Evolutionary conservation across 2,329 filamentous ascomycete genomes (phyloP), one percentile per base, ranked within the genome.

Genomic region (Purpureocillium takamizusanense): DNA sequence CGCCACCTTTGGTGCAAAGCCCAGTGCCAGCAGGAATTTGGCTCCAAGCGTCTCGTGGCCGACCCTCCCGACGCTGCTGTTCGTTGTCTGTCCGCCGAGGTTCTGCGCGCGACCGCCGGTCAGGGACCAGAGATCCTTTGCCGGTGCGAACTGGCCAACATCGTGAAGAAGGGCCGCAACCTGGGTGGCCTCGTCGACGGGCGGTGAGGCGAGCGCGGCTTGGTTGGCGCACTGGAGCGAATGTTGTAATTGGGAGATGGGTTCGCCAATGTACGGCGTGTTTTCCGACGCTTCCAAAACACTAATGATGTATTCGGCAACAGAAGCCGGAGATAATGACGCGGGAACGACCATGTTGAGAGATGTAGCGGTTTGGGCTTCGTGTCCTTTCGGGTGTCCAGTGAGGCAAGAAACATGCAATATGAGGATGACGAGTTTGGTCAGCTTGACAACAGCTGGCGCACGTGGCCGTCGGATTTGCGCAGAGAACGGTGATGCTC

Each of bases 81-180:
- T 27, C 4, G 37, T 33, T 3, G 40, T 12, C 15, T 36, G 36
- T 3, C 43, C 45, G 14, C 45, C 45, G 14, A 47, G 43, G n/a
- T 40, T 45, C 33, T 38, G 27, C 1, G 41, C 39, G 4, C 36
- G 29, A 15, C 39, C 39, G 12, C 40, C 37, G 10, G 35, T 45
- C n/a, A 45, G 28, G 3, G 27, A 11, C 25, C 36, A 32, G 4
- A 48, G 42, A 31, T 48, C 42, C 18, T 31, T 32, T 2, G 43
- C 42, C 2, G 46, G 46, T 8, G 39, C 37, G 30, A 41, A 48
- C 15, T 48, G 46, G 14, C 46, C 46, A 32, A 48, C 43, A 30
- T 48, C 46, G 29, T 48, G 46, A 2, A 48, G 42, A 4, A 48
- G 42, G 3, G 46, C 46, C n/a, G 46, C 46, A 27, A 48, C 37